Base-by-base conservation (phyloP, 129 eudicot genomes). In the Logfia minima region DNA sequence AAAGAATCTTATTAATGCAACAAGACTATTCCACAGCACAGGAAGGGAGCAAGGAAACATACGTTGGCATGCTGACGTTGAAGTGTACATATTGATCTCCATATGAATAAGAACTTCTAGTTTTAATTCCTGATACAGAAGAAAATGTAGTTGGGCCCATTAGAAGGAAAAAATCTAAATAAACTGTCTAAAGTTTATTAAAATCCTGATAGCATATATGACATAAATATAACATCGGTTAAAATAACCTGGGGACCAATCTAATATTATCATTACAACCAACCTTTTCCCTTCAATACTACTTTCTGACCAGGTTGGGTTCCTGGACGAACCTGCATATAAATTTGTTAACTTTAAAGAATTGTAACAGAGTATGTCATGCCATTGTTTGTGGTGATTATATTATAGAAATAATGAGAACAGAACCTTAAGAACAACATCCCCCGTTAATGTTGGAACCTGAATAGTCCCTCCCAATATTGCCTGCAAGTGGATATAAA, bases 21-120 rank as follows among this genome's bases (percentile, higher is more conserved):
- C 55, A 11, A n/a, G 21, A 66, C 28, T 2, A 67, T 11, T 59
- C 19, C 4, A 35, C 8, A 70, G 62, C 51, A 72, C 8, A 29
- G 18, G 69, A 60, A n/a, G 55, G 59, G 59, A 70, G 63, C 28
- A 77, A 72, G 75, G 3, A 61, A 83, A 79, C 91, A 5, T 86
- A 93, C 97, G 87, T 75, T 53, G 98, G 98, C 58, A 90, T 90
- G 93, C 90, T 90, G 85, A 93, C 91, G 35, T 87, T 93, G 89
- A 90, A 93, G 87, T 90, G 98, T 59, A 93, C 98, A 59, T 84
- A 93, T 62, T 93, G 90, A 76, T 90, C 93, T 29, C 98, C 98
- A 60, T 87, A 89, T 16, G 96, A 78, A 73, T 61, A 84, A 6
- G 98, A 88, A 72, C 69, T 86, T 78, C 89, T 79, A 3, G 90